Conservation (phyloP, 176 grass and related monocot species). For the Alopecurus myosuroides region DNA sequence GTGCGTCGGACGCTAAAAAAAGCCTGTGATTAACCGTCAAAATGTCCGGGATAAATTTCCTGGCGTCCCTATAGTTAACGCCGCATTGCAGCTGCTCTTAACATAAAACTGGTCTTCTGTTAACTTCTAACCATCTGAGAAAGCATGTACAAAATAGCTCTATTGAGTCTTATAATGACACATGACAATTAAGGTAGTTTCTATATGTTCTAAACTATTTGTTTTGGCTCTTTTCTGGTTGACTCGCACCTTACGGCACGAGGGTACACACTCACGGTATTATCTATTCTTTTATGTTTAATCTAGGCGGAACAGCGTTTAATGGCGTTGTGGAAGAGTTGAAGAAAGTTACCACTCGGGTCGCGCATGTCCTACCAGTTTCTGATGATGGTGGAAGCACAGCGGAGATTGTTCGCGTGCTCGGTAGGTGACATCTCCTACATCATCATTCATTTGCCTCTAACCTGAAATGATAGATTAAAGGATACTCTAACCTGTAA, state of each 20-base stretch:
- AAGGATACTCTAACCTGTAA: not conserved
- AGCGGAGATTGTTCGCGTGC: constrained; percentile 93
- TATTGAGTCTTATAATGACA: not conserved
- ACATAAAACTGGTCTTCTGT: not conserved
- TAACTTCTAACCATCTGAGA: not conserved
- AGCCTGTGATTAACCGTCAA: no score
- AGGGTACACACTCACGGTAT: not conserved
- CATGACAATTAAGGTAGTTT: not conserved
- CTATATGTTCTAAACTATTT: not conserved
- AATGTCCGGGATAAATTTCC: no score
- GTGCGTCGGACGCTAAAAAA: no score
- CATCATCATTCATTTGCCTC: not conserved
- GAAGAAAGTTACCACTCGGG: constrained; percentile 80
- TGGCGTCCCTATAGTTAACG: no score
- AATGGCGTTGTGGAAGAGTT: constrained; percentile 92
- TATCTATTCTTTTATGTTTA: not conserved
- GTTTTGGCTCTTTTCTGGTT: not conserved
- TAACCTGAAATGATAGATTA: not conserved
- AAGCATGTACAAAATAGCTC: not conserved
- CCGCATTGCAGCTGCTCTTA: no score
- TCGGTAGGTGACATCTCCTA: constrained; percentile 45
- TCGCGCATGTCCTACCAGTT: constrained; percentile 83
- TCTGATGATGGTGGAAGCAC: constrained; percentile 98
- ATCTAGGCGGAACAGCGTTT: constrained; percentile 82
- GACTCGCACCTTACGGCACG: not conserved